A percentile compares a stretch with the other conserved stretches of the same genome.
phyloP scores from a whole-genome alignment of 306 rosid genomes.

The apple (Malus domestica) region DNA sequence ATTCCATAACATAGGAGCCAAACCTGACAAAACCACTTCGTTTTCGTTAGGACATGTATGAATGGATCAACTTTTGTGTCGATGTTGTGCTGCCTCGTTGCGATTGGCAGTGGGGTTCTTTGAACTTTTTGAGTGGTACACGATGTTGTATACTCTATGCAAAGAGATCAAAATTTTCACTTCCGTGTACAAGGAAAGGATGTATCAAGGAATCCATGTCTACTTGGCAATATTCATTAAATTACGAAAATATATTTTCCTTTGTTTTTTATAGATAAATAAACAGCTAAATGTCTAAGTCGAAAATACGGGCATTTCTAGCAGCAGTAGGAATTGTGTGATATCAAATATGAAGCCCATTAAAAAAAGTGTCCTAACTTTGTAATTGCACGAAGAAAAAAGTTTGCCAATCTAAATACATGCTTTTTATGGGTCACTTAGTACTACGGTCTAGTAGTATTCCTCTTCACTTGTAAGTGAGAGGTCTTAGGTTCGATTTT shows the following conservation, averaged over 20 bases:
- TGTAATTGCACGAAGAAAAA: background rate
- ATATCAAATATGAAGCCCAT: no score
- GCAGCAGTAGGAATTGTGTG: no score
- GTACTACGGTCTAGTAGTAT: no score
- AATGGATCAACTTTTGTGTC: background rate
- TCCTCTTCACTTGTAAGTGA: no score
- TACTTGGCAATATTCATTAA: background rate
- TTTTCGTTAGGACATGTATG: background rate
- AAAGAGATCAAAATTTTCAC: background rate
- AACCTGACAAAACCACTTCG: background rate
- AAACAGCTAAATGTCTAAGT: no score
- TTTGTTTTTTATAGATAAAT: no score
- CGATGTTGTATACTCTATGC: background rate
- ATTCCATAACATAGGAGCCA: background rate
- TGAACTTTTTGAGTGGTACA: background rate
- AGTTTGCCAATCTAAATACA: background rate
- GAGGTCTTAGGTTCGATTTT: no score
- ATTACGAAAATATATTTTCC: no score
- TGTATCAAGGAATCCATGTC: background rate
- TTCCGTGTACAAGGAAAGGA: background rate
- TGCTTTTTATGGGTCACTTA: no score
- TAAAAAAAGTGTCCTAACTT: background rate
- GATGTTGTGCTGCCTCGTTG: background rate
- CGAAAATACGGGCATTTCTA: no score
- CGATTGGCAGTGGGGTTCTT: background rate